phyloP scores from a whole-genome alignment of 164 flowering plant species.

The Vitis amurensis region DNA sequence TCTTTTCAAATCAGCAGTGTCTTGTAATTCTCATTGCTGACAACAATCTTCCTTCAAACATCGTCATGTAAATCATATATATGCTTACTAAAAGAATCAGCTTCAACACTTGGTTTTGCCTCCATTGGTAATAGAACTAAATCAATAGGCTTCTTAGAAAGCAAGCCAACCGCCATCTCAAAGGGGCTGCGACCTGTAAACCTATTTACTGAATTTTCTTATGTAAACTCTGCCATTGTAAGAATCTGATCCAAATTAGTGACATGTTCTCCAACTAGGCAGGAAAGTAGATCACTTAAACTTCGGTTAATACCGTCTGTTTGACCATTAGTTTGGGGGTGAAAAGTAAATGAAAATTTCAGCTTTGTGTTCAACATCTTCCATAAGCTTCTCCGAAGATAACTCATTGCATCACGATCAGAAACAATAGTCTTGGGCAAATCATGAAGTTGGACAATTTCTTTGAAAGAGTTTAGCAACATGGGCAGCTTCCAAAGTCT shows the following conservation, averaged over 20 bases:
- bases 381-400: not conserved
- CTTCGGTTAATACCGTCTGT: not conserved
- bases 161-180: not conserved
- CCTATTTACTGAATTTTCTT: not conserved
- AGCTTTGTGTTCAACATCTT: not conserved
- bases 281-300: not conserved
- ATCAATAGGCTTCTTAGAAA: not conserved
- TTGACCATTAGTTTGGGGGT: not conserved
- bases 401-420: not conserved
- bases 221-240: slow-evolving; percentile 1
- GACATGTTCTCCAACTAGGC: no score
- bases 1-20: no score
- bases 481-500: not conserved
- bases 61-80: not conserved
- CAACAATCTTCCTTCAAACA: not conserved
- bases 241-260: not conserved
- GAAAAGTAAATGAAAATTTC: not conserved
- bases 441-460: not conserved
- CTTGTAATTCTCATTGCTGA: no score
- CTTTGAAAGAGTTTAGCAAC: not conserved
- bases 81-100: not conserved
- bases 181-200: not conserved
- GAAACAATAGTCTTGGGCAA: not conserved
- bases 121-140: not conserved
- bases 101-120: not conserved